A percentile compares a stretch with the other conserved stretches of the same genome.
Conservation (phyloP, 1,284 basidiomycete species). For the Lentinus polychrous region DNA sequence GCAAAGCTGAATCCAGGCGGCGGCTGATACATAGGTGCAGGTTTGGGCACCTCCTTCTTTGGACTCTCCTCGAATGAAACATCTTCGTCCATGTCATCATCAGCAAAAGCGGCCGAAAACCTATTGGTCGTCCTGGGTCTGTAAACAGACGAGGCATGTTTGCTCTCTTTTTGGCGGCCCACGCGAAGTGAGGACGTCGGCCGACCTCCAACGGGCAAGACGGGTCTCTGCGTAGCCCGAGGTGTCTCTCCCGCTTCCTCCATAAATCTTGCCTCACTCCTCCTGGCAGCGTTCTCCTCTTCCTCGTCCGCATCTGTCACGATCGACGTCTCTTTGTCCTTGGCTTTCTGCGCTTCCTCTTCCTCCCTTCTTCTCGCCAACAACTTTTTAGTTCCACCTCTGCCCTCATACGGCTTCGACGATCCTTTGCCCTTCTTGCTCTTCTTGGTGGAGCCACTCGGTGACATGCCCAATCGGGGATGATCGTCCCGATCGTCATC, state of each 20-base stretch:
- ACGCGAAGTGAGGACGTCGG: constrained; percentile 54
- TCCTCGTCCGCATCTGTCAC: constrained; percentile 23
- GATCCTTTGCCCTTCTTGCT: constrained; percentile 6
- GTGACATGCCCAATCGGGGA: constrained; percentile 30
- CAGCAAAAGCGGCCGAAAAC: constrained; percentile 64
- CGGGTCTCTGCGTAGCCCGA: constrained; percentile 3
- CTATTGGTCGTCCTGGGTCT: constrained; percentile 32
- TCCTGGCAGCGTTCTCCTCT: constrained; percentile 20
- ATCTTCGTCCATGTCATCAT: constrained; percentile 45
- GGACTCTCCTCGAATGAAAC: constrained; percentile 33
- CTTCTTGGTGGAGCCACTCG: constrained; percentile 23
- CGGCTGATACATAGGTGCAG: constrained; percentile 48
- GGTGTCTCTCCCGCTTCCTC: constrained; percentile 13
- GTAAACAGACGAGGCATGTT: constrained; percentile 43
- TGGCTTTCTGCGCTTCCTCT: constrained; percentile 28
- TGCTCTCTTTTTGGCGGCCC: constrained; percentile 47
- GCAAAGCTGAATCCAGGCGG: constrained; percentile 64
- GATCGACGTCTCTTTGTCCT: constrained; percentile 29
- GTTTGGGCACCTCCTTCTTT: constrained; percentile 42
- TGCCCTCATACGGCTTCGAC: constrained; percentile 61
- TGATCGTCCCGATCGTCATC: constrained; percentile 24
- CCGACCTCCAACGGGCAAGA: constrained; percentile 18
- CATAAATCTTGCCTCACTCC: constrained; percentile 12
- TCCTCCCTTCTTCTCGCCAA: constrained; percentile 45
- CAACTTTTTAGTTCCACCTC: constrained; percentile 69